Base-by-base conservation (phyloP, 768 basidiomycete genomes). In the Leccinum fibrillosum region DNA sequence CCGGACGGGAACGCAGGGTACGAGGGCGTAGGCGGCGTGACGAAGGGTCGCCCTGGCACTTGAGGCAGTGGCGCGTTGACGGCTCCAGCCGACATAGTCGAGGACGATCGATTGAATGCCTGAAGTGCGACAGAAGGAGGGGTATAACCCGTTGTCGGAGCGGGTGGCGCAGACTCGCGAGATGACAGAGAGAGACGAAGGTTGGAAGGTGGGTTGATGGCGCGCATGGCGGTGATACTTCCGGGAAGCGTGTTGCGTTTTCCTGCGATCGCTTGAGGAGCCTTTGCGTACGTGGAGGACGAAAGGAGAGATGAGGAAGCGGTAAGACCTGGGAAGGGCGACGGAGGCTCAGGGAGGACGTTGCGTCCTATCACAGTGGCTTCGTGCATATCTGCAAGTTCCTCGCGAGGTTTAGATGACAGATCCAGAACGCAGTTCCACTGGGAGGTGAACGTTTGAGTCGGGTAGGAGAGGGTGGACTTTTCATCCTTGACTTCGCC, bases 391-490 rank as follows among this genome's bases (percentile, higher is more conserved):
- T 62, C 61, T 51, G 30, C 37, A 47, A 64, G 60, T 62, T 64
- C 62, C 59, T 72, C 62, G 32, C 32, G 62, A 21, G 63, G 64
- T 52, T 65, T 71, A 3, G 80, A 66, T 2, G 82, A 74, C n/a
- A 97, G 78, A 69, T 95, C 92, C 19, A 97, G 83, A 2, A 91
- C 77, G 63, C 92, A 94, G 62, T 92, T 96, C 94, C 94, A 97
- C 30, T 87, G 78, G 1, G 94, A 94, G 0, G 86, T 83, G 71
- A 94, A 97, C 0, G 84, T 78, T 12, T 74, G 76, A 8, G 94
- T 92, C 0, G 89, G 92, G 63, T 86, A 91, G 1, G 69, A 61
- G 7, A 67, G 23, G 35, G 34, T 23, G 5, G 64, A 49, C 30
- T 66, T 64, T 51, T 60, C 64, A 44, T 54, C 60, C 8, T 62